Conservation (phyloP, 352 stramenopile species). For the Phytopythium kandeliae region DNA sequence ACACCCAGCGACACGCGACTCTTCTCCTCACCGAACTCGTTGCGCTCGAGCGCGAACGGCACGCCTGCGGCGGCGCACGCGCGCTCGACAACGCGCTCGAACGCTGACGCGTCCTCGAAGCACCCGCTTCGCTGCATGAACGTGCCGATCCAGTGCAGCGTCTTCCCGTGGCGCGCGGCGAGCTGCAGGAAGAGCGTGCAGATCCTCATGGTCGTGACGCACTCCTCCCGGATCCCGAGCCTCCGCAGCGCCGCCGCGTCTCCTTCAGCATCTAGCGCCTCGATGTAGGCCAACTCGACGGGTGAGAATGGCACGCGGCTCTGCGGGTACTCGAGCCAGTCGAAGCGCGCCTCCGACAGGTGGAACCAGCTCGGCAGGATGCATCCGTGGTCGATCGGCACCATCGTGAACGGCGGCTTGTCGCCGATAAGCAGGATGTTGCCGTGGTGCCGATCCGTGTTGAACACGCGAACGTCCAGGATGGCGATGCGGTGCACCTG, state of each 20-base stretch:
- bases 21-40: conserved; percentile 60
- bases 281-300: conserved; percentile 43
- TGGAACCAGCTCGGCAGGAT: conserved; percentile 80
- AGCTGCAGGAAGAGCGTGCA: conserved; percentile 68
- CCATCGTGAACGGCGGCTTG: conserved; percentile 73
- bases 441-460: conserved; percentile 80
- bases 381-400: conserved; percentile 71
- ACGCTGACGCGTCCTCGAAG: conserved; percentile 54
- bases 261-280: conserved; percentile 35
- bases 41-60: conserved; percentile 46
- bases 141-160: conserved; percentile 60
- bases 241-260: conserved; percentile 44
- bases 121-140: conserved; percentile 65
- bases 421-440: conserved; percentile 79
- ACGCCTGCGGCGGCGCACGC: conserved; percentile 41
- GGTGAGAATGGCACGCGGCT: conserved; percentile 48
- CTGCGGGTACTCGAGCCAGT: conserved; percentile 79
- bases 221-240: conserved; percentile 69
- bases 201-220: conserved; percentile 65
- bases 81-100: conserved; percentile 42
- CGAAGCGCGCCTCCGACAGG: conserved; percentile 70
- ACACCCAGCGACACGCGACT: conserved; percentile 39
- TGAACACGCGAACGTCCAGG: conserved; percentile 81
- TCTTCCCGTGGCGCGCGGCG: conserved; percentile 34
- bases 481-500: conserved; percentile 83